Evolutionary conservation across 768 basidiomycete genomes (phyloP).

Genomic region (Lactifluus volemus): DNA sequence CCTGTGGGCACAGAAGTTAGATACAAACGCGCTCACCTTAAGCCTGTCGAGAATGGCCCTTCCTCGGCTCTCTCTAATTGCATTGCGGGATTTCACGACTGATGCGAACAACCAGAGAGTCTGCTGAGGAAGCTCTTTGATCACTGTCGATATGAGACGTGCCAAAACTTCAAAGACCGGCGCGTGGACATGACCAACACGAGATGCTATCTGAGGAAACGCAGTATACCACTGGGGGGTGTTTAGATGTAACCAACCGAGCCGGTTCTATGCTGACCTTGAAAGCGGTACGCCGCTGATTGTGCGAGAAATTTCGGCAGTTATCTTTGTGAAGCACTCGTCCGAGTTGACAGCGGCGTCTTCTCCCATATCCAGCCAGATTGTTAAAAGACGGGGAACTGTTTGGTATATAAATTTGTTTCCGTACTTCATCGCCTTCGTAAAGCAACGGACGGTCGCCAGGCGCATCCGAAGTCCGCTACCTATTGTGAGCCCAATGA

Average conservation of each 20-base stretch:
- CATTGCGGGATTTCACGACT: constrained; percentile 76
- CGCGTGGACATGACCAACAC: constrained; percentile 68
- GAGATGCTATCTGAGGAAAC: constrained; percentile 93
- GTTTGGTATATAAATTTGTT: constrained; percentile 97
- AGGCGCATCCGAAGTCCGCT: constrained; percentile 59
- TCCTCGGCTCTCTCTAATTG: constrained; percentile 52
- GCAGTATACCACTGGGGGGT: constrained; percentile 81
- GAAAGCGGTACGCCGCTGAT: constrained; percentile 63
- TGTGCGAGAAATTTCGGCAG: constrained; percentile 43
- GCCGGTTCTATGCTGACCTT: constrained; percentile 44
- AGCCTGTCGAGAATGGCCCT: constrained; percentile 45
- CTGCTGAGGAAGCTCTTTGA: constrained; percentile 83
- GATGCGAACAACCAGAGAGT: constrained; percentile 89
- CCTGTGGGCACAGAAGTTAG: background rate
- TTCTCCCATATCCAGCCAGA: constrained; percentile 93
- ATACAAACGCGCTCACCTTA: constrained; percentile 33
- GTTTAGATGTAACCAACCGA: background rate
- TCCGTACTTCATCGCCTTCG: constrained; percentile 64
- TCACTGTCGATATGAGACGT: constrained; percentile 59
- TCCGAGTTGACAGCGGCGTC: constrained; percentile 25
- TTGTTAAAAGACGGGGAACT: constrained; percentile 84
- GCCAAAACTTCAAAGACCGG: constrained; percentile 53
- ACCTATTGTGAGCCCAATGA: background rate
- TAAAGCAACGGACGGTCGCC: constrained; percentile 58
- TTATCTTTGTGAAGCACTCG: constrained; percentile 47